Evolutionary conservation across 305 asterid species (phyloP), one percentile per base, ranked within the genome.

Genomic region (Ilex paraguariensis): DNA sequence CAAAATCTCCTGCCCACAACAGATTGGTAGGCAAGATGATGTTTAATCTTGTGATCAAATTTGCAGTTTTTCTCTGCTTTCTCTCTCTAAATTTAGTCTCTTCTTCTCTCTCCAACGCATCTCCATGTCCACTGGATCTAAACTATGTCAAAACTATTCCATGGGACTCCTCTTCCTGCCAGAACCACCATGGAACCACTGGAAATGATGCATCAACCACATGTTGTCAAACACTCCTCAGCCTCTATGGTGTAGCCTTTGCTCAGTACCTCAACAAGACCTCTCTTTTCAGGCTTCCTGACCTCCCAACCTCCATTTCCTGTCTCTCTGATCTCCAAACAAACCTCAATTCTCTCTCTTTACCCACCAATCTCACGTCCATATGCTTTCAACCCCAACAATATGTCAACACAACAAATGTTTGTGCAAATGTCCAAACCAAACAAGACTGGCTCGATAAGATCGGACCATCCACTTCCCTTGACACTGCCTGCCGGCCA

Each of bases 221-320:
- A 33, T 88, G 98, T 59, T 86, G 94, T 63, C 95, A 86, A 55
- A 83, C 95, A 73, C 86, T 91, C 6, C 72, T 88, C 72, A 83
- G 95, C 54, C 88, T 88, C 57, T 78, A 49, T 61, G 98, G 87
- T 12, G 69, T 88, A 62, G 85, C 84, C 30, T 57, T 83, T 62
- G 76, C 95, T 1, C 71, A 76, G 61, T 65, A 81, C 59, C 86
- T 91, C 13, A 79, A 86, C 70, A 56, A 76, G 12, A 79, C 98
- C 17, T 76, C 83, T 33, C 61, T 62, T 15, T 91, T 88, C 70
- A 79, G 74, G 0, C 70, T 88, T 10, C 84, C 88, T 32, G 67
- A 86, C 75, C 57, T 88, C 57, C 76, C 80, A 30, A 80, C 96
- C 66, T 86, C 95, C 0, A 5, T 80, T 75, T 84, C 98, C 50